phyloP scores from a whole-genome alignment of 2,329 filamentous ascomycete genomes.

The Penicillium sumatraense region DNA sequence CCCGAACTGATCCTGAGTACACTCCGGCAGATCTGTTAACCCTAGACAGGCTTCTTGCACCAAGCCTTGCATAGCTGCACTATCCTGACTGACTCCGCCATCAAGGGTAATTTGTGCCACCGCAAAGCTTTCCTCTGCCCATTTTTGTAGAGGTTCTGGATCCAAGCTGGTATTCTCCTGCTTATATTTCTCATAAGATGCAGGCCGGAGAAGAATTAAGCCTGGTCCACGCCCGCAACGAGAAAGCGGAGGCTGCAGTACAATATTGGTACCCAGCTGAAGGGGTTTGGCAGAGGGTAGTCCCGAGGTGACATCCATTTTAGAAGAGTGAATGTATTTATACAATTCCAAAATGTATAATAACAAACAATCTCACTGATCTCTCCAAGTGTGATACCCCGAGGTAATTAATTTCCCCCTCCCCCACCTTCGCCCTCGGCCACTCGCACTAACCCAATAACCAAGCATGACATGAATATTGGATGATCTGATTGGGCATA shows the following conservation, averaged over 20 bases:
- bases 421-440: neutral
- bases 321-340: too few species aligned
- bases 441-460: neutral
- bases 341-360: too few species aligned
- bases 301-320: neutral
- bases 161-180: constrained; percentile 47
- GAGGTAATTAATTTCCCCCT: too few species aligned
- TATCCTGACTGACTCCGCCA: constrained; percentile 5
- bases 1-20: constrained; percentile 25
- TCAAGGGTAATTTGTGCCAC: constrained; percentile 58
- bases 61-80: constrained; percentile 13
- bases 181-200: constrained; percentile 29
- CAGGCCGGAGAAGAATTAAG: constrained; percentile 51
- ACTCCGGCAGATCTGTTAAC: constrained; percentile 27
- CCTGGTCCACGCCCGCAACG: constrained; percentile 55
- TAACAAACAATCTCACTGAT: too few species aligned
- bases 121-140: constrained; percentile 72
- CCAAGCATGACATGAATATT: neutral
- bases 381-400: too few species aligned
- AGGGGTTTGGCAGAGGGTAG: constrained; percentile 12
- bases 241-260: constrained; percentile 52
- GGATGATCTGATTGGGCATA: neutral
- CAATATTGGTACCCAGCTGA: constrained; percentile 9
- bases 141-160: constrained; percentile 65
- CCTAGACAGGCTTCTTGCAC: constrained; percentile 18